These are phyloP conservation scores for Podila horticola DNA, from an alignment of 192 early-diverging fungal species.

Conservation along the genomic window DNA sequence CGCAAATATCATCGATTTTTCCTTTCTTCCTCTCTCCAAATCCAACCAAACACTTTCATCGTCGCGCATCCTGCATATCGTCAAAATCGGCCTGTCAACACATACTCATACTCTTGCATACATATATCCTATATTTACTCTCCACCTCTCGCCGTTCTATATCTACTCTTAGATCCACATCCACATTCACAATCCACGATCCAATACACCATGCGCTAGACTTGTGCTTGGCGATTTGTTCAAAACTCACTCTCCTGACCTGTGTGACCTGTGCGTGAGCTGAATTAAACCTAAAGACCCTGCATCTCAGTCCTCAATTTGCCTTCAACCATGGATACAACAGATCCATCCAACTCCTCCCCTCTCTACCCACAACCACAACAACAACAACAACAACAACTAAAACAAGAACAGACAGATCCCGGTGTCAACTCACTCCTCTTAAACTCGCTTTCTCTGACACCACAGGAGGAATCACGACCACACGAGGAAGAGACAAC, in stretches of 20 bases:
- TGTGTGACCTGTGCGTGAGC: too few relatives aligned
- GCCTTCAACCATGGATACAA: neutral
- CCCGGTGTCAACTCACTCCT: neutral
- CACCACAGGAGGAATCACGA: too few relatives aligned
- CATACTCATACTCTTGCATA: too few relatives aligned
- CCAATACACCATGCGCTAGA: too few relatives aligned
- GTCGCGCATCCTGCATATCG: neutral
- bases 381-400: constrained; percentile 1
- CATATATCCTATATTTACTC: neutral
- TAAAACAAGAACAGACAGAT: neutral
- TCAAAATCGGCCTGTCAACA: neutral
- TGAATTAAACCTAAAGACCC: neutral
- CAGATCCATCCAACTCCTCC: neutral
- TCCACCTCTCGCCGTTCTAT: neutral
- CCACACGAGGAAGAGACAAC: too few relatives aligned
- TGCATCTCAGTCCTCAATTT: neutral
- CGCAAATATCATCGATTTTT: neutral
- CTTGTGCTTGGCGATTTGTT: too few relatives aligned
- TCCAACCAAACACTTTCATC: neutral
- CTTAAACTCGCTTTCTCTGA: constrained; percentile 1
- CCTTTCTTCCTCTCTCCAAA: neutral
- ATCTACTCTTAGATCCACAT: neutral
- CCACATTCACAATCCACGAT: too few relatives aligned
- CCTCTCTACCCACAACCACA: neutral
- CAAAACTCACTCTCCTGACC: neutral